phyloP scores from a whole-genome alignment of 2,329 filamentous ascomycete genomes.

The Fusarium siculi region DNA sequence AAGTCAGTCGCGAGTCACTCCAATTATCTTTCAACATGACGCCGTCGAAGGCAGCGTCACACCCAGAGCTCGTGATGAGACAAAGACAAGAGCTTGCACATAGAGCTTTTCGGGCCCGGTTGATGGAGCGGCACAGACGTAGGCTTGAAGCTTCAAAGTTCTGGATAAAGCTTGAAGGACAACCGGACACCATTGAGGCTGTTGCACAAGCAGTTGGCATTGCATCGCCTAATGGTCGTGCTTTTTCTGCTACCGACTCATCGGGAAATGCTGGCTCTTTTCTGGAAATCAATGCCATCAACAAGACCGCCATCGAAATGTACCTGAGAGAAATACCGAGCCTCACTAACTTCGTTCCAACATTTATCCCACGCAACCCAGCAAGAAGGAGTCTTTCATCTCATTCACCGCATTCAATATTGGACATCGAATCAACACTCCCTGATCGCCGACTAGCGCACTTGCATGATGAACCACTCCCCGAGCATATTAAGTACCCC shows the following conservation, averaged over 20 bases:
- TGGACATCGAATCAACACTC: slow-evolving; percentile 5
- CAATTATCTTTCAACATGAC: too few species aligned
- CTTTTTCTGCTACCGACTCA: background rate
- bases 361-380: background rate
- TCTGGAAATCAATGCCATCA: background rate
- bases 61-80: too few species aligned
- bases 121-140: background rate
- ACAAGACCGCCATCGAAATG: background rate
- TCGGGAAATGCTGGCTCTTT: background rate
- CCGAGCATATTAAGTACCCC: background rate
- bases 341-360: background rate
- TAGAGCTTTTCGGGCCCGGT: too few species aligned
- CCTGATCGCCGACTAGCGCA: background rate
- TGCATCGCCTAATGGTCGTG: too few species aligned
- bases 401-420: background rate
- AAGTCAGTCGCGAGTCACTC: too few species aligned
- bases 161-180: slow-evolving; percentile 1
- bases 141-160: background rate
- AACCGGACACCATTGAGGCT: background rate
- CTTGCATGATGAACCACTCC: background rate
- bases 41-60: too few species aligned
- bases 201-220: background rate
- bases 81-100: too few species aligned
- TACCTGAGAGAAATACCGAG: background rate
- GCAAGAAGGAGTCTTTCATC: background rate